A percentile compares a stretch with the other conserved stretches of the same genome.
These are phyloP conservation scores for Pichia sp. DNA, from an alignment of 1,139 yeast genomes.

Conservation along the genomic window DNA sequence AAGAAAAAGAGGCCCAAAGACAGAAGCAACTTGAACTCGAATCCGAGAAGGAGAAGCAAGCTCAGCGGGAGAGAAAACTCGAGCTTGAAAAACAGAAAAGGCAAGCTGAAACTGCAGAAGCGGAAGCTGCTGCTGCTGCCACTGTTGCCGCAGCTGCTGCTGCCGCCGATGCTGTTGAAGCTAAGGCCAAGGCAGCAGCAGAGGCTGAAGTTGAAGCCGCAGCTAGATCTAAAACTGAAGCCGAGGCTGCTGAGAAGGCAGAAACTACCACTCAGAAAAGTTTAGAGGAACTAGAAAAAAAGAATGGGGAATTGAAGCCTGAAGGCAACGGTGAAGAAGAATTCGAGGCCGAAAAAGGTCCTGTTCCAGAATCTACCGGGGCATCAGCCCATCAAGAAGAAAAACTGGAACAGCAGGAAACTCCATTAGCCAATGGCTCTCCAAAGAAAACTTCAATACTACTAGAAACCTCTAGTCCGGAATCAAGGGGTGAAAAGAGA, in stretches of 20 bases:
- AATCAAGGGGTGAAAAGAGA: conserved; percentile 4
- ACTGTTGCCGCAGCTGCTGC: neutral
- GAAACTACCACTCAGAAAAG: too few species aligned
- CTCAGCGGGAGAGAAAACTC: neutral
- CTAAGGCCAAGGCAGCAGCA: neutral
- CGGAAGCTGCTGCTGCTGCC: neutral
- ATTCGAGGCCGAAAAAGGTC: too few species aligned
- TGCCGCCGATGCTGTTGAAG: neutral
- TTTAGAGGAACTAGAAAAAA: too few species aligned
- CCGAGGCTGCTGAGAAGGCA: neutral
- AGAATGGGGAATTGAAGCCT: neutral
- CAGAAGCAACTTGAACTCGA: neutral
- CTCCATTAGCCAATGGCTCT: neutral
- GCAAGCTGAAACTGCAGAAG: neutral
- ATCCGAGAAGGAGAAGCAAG: neutral
- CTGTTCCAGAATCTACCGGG: too few species aligned
- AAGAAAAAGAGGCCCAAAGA: neutral
- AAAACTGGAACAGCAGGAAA: neutral
- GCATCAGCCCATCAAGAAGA: neutral
- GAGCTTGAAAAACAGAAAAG: neutral
- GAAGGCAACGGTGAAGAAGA: neutral
- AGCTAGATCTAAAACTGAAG: neutral
- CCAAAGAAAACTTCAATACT: neutral
- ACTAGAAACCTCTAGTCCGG: neutral
- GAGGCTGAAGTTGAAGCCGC: neutral